Base-by-base conservation (phyloP, 2,329 filamentous ascomycete genomes). In the Sporothrix mexicana region DNA sequence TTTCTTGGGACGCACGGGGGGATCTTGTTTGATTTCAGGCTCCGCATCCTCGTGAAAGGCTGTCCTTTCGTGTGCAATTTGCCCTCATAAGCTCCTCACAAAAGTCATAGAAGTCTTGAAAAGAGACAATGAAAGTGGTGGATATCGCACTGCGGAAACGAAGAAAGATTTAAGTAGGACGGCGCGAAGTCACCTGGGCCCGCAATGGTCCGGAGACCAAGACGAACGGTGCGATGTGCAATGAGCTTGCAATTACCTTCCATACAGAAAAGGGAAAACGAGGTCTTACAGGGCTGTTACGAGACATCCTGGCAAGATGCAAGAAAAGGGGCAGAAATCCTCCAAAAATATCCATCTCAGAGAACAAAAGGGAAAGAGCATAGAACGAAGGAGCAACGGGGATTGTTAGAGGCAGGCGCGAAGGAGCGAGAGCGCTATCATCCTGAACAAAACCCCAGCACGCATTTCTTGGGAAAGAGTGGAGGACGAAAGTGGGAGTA, bases 101-200 rank as follows among this genome's bases (percentile, higher is more conserved):
- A 36, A 36, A 36, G 30, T 36, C 30, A 36, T 36, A 36, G 7
- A 36, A 36, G 30, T 7, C 30, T 7, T 20, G 61, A 47, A 17
- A 23, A 25, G 12, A n/a, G 36, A 23, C 9, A 36, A 36, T 36
- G 30, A 36, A 36, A 36, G 30, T 36, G 3, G 30, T 36, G 30
- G 30, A 36, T 36, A 36, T 36, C 30, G 36, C 12, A 55, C 41
- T 45, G 36, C 36, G 36, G 59, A 64, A 23, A 23, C 59, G 8
- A 64, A 64, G 30, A 2, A 45, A 41, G 13, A 9, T n/a, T 12
- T 6, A 47, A 66, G 23, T n/a, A 66, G 41, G 41, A 47, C 20
- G n/a, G n/a, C 61, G 41, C 61, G 61, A 64, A 25, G 41, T 45
- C 61, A 25, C 61, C n/a, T 64, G 61, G 41, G 36, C 61, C 61